Evolutionary conservation across 2,329 filamentous ascomycete genomes (phyloP), one percentile per base, ranked within the genome.

Genomic region (Cladophialophora chaetospira): DNA sequence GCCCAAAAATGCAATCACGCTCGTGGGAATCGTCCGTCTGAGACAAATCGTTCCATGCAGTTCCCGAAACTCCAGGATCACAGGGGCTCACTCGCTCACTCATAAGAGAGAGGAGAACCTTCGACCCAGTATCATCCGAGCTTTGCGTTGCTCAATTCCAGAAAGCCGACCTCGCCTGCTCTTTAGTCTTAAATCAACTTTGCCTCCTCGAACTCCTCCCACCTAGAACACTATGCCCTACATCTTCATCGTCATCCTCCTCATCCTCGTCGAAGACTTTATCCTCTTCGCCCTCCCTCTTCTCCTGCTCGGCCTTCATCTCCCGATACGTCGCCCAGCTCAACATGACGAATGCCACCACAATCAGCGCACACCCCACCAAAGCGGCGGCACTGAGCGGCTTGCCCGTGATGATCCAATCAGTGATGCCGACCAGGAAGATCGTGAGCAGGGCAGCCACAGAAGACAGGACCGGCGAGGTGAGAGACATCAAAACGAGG

Each of bases 391-490:
- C 75, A 49, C 86, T 88, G 17, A 96, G 78, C 0, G 88, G 84
- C 65, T 88, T 81, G 47, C 93, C 90, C 0, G 90, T 95, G 40
- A 92, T 79, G 55, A 92, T 70, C 85, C 94, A 95, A 73, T 99
- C 94, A 53, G 89, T 89, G 26, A 97, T 78, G 0, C 93, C 94
- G 5, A 99, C 94, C 59, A 97, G 84, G 79, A 99, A 97, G 64
- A 99, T 99, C 19, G 94, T 99, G 44, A 99, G 79, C 5, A 99
- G 82, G 2, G 93, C 91, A 0, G 94, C 94, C 9, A 99, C 94
- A 15, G 89, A 95, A 56, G 88, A 93, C 3, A 99, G 79, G 2
- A 99, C 94, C 0, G 94, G 94, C 15, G 88, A 93, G 0, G 94
- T 99, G 25, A 99, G 81, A 13, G 87, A 91, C 68, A 99, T 97